Percentiles rank a stretch among this genome's conserved stretches.
phyloP scores from a whole-genome alignment of 2,329 filamentous ascomycete species.

The Trichophyton schoenleinii region DNA sequence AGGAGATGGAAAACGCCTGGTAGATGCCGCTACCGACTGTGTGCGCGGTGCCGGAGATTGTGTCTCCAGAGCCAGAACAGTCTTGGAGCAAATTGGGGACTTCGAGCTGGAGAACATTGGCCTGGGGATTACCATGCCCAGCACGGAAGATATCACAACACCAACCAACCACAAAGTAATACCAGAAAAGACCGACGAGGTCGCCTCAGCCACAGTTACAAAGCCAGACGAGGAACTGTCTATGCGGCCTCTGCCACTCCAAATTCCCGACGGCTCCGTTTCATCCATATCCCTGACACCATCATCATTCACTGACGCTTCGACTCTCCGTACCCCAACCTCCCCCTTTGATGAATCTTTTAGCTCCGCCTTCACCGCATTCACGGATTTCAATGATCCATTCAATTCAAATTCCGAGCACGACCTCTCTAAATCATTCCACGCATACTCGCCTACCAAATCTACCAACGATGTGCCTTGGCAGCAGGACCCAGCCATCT shows the following conservation, averaged over 20 bases:
- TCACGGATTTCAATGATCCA: conserved; percentile 9
- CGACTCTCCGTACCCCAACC: conserved; percentile 20
- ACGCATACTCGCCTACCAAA: conserved; percentile 3
- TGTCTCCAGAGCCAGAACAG: conserved; percentile 69
- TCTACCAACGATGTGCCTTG: background rate
- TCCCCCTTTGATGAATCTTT: conserved; percentile 17
- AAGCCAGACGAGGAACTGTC: background rate
- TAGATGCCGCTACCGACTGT: conserved; percentile 70
- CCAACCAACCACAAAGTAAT: conserved; percentile 1
- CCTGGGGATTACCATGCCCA: conserved; percentile 36
- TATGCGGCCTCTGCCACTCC: conserved; percentile 31
- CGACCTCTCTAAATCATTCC: conserved; percentile 2
- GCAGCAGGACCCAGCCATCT: conserved; percentile 18
- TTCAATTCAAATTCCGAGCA: conserved; percentile 13
- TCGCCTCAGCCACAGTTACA: background rate
- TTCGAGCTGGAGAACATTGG: conserved; percentile 59
- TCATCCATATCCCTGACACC: conserved; percentile 22
- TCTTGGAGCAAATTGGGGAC: conserved; percentile 80
- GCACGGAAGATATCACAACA: conserved; percentile 3
- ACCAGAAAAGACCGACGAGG: background rate
- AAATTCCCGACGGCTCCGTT: conserved; percentile 29
- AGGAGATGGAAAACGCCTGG: conserved; percentile 61
- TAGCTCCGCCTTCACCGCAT: conserved; percentile 10
- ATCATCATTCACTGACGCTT: conserved; percentile 22
- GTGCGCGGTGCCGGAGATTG: conserved; percentile 86